Base-by-base conservation (phyloP, 2,329 filamentous ascomycete species). In the Botrytis medusae region DNA sequence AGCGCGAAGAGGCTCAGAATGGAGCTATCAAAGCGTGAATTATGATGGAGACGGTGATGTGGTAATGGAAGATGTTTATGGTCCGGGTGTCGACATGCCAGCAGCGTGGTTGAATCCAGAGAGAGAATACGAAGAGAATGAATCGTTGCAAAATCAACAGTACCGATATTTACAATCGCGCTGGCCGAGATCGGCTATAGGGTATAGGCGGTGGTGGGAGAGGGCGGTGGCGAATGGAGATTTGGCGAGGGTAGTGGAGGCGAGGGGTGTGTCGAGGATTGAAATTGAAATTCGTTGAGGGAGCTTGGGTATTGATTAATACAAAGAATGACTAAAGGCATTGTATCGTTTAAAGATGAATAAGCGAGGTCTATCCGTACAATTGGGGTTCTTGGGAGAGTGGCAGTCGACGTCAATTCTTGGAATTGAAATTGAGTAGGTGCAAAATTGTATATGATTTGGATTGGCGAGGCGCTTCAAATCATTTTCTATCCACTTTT, bases 231-330 rank as follows among this genome's bases (percentile, higher is more conserved):
- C n/a, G 51, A 59, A 40, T 71, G 71, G 70, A 34, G 81, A 81
- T 74, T 72, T 83, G 59, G 48, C 65, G n/a, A 69, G 48, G 4
- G 80, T 83, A 22, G 82, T 82, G 74, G 80, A 83, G 69, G 70
- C 82, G 34, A 80, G 77, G 40, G 51, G 69, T 10, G 57, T 68
- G 22, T 57, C 72, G 32, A 67, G 63, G 54, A 72, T 74, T 64
- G 72, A 70, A n/a, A 70, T 67, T 68, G 65, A 61, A 34, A 71
- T 69, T 74, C 34, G 46, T 68, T 69, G 32, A 73, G 1, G 16
- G 5, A 12, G 18, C 18, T 57, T 57, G 51, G n/a, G n/a, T 18
- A 32, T 57, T 57, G 51, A 32, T 61, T 2, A 10, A 18, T 22
- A 20, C 18, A 46, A 44, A 14, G n/a, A 37, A 32, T 57, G 29